These are phyloP conservation scores for Parascedosporium putredinis DNA, from an alignment of 2,329 filamentous ascomycete species.

Conservation along the genomic window DNA sequence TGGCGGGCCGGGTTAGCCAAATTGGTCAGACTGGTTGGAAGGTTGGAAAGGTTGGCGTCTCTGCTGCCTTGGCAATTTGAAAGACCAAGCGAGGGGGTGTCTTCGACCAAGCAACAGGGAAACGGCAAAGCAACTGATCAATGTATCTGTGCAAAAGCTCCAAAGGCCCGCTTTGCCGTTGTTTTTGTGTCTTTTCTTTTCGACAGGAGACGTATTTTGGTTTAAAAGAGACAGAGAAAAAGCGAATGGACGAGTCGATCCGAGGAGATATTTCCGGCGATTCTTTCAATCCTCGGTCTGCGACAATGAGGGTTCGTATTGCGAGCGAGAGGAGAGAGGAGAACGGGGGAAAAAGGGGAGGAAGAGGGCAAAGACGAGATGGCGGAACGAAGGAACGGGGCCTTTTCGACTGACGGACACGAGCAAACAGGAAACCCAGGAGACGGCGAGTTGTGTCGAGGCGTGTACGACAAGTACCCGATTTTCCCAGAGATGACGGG, in stretches of 20 bases:
- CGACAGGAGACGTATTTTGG: neutral
- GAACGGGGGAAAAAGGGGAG: neutral
- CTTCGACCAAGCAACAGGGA: neutral
- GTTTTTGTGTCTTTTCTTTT: too few species aligned
- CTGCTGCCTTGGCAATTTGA: constrained; percentile 7
- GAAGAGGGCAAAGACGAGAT: neutral
- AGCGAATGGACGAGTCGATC: neutral
- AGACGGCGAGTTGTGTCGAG: too few species aligned
- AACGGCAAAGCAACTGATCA: neutral
- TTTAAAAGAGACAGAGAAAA: neutral
- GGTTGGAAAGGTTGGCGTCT: neutral
- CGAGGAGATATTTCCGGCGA: neutral
- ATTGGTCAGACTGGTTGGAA: neutral
- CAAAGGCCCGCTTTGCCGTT: too few species aligned
- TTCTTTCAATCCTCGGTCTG: neutral
- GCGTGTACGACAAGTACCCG: too few species aligned
- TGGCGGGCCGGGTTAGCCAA: neutral
- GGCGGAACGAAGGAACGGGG: neutral
- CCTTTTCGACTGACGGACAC: neutral
- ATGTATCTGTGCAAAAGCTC: neutral
- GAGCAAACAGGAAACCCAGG: neutral
- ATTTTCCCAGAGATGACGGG: too few species aligned
- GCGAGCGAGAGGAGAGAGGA: neutral
- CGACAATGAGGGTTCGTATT: neutral
- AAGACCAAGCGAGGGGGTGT: constrained; percentile 4